Evolutionary conservation across 495 filamentous ascomycete genomes (phyloP), one percentile per base, ranked within the genome.

Genomic region (Penicillium robsamsonii): DNA sequence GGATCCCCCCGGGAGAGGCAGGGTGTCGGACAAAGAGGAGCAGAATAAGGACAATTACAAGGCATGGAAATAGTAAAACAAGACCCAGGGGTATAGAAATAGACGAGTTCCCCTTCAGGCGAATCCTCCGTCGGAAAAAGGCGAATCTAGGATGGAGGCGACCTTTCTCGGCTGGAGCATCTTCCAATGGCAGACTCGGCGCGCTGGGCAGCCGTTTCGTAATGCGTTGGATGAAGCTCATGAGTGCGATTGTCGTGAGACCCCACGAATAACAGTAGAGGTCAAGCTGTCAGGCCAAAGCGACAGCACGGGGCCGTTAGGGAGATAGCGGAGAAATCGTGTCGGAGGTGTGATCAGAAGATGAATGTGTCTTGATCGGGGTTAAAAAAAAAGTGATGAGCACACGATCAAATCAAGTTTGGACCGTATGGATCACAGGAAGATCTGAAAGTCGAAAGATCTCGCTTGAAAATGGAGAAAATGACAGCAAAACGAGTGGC

Each of bases 31-130:
- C 84, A 72, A 98, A 91, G 56, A 98, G 84, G 60, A 96, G 76
- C 37, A 96, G 72, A 74, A 98, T 93, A 68, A 97, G 79, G 62
- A 96, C 80, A 73, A 97, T 83, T 62, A 97, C 90, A 74, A 96
- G 86, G 70, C 87, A 85, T 59, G 94, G 94, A 74, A 97, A 97
- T 65, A 97, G 76, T 57, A 97, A 80, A 62, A 98, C 90, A 67
- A 96, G 86, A 59, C 93, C 93, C 46, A 97, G 78, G 35, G 94
- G 94, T 73, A 98, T 87, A 47, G 94, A 96, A 75, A 97, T 87
- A 62, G 87, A 89, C 55, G 91, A 96, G 71, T 95, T 96, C 70
- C 91, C 90, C 78, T 88, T 89, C 83, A 98, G 79, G 63, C 94
- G 87, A 74, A 98, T 87, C 38, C 92, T 90, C 70, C 89, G 82